phyloP scores from a whole-genome alignment of 257 asterid species.

The Paraleonurus japonicus region DNA sequence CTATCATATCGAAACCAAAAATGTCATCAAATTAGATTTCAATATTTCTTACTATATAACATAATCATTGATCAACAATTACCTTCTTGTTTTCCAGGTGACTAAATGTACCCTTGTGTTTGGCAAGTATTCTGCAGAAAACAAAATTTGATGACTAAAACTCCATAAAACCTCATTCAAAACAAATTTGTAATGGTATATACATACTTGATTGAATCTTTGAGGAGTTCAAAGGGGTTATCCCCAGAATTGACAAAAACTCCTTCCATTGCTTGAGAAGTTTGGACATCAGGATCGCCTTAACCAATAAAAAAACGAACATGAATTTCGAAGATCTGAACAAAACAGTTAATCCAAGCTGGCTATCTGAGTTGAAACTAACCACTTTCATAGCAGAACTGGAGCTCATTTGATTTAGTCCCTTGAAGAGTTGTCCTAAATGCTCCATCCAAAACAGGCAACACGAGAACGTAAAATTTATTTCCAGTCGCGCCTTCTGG shows the following conservation, averaged over 20 bases:
- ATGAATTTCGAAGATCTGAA: neutral
- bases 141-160: slow-evolving; percentile 5
- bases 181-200: neutral
- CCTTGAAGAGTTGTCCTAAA: slow-evolving; percentile 68
- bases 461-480: slow-evolving; percentile 46
- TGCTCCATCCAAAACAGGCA: slow-evolving; percentile 65
- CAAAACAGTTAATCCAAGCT: neutral
- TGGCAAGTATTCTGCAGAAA: slow-evolving; percentile 40
- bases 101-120: slow-evolving; percentile 51
- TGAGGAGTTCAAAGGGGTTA: slow-evolving; percentile 56
- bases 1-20: slow-evolving; percentile 22
- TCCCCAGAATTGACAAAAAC: slow-evolving; percentile 52
- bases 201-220: slow-evolving; percentile 55
- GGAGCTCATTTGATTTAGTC: slow-evolving; percentile 45
- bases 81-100: slow-evolving; percentile 55
- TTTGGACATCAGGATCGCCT: slow-evolving; percentile 48
- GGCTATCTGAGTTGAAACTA: neutral
- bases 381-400: slow-evolving; percentile 69
- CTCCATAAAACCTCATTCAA: neutral
- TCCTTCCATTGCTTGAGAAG: slow-evolving; percentile 38
- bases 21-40: neutral
- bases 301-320: neutral
- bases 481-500: slow-evolving; percentile 17
- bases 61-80: neutral
- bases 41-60: neutral